Evolutionary conservation across 495 filamentous ascomycete species (phyloP), one percentile per base, ranked within the genome.

Genomic region (Hyaloscypha bicolor): DNA sequence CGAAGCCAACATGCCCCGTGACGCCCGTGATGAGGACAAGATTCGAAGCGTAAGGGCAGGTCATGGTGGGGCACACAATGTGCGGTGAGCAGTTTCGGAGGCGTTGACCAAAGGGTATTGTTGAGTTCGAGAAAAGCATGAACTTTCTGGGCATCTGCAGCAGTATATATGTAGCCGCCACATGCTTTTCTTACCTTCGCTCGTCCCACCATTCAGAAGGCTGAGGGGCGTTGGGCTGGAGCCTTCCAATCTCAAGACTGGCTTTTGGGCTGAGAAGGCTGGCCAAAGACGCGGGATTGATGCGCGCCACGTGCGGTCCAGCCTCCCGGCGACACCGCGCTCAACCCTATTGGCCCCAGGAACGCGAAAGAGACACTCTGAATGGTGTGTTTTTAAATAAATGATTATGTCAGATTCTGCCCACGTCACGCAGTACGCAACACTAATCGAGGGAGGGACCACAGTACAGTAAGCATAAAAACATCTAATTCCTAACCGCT

Each of bases 11-110:
- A 55, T 60, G 33, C 1, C 64, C 64, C 9, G 64, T 56, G 12
- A n/a, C 55, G 48, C 64, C 64, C 3, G 79, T 81, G 65, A 81
- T 71, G 4, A 56, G 22, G 53, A 56, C 53, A 29, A 56, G 53
- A 48, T 4, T 48, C 16, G 42, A 48, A 16, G 42, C 42, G 9
- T 48, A 14, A 19, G 9, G 16, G 42, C 42, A 48, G 16, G 16
- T 48, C 42, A 48, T 48, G 11, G 42, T 3, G 42, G 16, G 42
- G 16, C 16, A 48, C 4, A 4, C 8, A 19, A 48, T 12, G 16
- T 48, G 9, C 8, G 42, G 42, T 48, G 11, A 12, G 42, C 9
- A 3, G 16, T 6, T 48, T 37, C 35, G 42, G 16, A 3, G 16
- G 16, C 16, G 4, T 48, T 48, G 8, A 19, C 42, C 11, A 48